Conservation (phyloP, 148 eudicot genomes). For the Dianthus caryophyllus region DNA sequence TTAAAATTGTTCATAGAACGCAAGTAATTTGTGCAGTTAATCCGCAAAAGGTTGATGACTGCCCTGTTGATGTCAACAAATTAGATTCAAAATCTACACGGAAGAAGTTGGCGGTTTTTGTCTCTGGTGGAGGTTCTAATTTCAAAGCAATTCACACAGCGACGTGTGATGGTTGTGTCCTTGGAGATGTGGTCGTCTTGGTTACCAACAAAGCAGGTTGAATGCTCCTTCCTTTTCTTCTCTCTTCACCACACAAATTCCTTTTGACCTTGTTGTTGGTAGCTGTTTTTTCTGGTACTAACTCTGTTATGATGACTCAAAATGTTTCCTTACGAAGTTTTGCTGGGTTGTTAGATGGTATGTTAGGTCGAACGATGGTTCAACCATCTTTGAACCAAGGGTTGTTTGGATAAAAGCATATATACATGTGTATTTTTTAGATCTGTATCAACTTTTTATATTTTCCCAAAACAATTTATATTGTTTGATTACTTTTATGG, state of each 20-base stretch:
- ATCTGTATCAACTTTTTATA: too few relatives aligned
- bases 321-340: too few relatives aligned
- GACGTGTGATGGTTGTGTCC: constrained; percentile 37
- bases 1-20: constrained; percentile 6
- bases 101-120: constrained; percentile 78
- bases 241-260: neutral
- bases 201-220: constrained; percentile 72
- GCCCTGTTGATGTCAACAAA: constrained; percentile 13
- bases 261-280: too few relatives aligned
- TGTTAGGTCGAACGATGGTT: too few relatives aligned
- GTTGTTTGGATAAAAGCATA: too few relatives aligned
- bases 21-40: constrained; percentile 7
- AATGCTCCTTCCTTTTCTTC: constrained; percentile 41
- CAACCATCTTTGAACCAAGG: too few relatives aligned
- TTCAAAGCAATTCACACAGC: constrained; percentile 73
- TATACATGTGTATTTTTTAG: constrained; percentile 13
- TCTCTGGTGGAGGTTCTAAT: constrained; percentile 90
- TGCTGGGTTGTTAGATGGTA: constrained; percentile 38
- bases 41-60: constrained; percentile 11
- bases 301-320: too few relatives aligned
- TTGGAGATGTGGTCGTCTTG: constrained; percentile 68
- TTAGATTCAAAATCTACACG: constrained; percentile 20
- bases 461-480: constrained; percentile 45
- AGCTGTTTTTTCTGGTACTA: constrained; percentile 22
- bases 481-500: too few relatives aligned